These are phyloP conservation scores for Xylariaceae sp. DNA, from an alignment of 2,329 filamentous ascomycete species.

Conservation along the genomic window DNA sequence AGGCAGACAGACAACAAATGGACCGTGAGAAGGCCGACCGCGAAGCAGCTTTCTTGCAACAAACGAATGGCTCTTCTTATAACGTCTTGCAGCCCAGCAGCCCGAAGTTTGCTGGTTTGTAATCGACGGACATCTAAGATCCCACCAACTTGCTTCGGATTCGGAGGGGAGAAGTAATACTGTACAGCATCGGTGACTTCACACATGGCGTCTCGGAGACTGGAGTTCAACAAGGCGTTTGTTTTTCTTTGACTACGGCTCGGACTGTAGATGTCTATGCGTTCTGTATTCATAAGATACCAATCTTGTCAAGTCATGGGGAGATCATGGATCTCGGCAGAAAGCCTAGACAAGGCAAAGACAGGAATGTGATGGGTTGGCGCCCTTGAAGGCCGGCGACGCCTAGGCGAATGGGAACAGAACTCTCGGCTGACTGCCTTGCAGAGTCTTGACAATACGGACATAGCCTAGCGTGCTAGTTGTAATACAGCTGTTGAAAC, in stretches of 20 bases:
- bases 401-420: too few relatives aligned
- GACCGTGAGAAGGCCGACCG: conserved; percentile 78
- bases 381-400: too few relatives aligned
- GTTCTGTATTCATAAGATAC: too few relatives aligned
- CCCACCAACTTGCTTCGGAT: too few relatives aligned
- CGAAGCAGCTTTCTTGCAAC: conserved; percentile 42
- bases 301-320: too few relatives aligned
- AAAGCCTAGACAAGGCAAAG: too few relatives aligned
- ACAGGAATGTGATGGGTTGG: too few relatives aligned
- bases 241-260: conserved; percentile 3
- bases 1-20: conserved; percentile 76
- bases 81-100: conserved; percentile 31
- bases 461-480: too few relatives aligned
- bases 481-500: too few relatives aligned
- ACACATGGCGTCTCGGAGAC: background rate
- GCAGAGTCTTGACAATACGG: too few relatives aligned
- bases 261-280: conserved; percentile 7
- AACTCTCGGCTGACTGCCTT: too few relatives aligned
- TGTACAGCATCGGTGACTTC: background rate
- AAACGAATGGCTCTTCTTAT: conserved; percentile 26
- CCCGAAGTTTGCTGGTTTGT: conserved; percentile 32
- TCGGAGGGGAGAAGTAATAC: background rate
- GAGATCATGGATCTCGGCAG: too few relatives aligned
- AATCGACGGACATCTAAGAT: background rate
- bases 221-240: background rate